Evolutionary conservation across 2,329 filamentous ascomycete species (phyloP), one percentile per base, ranked within the genome.

Genomic region (Fusarium siculi): DNA sequence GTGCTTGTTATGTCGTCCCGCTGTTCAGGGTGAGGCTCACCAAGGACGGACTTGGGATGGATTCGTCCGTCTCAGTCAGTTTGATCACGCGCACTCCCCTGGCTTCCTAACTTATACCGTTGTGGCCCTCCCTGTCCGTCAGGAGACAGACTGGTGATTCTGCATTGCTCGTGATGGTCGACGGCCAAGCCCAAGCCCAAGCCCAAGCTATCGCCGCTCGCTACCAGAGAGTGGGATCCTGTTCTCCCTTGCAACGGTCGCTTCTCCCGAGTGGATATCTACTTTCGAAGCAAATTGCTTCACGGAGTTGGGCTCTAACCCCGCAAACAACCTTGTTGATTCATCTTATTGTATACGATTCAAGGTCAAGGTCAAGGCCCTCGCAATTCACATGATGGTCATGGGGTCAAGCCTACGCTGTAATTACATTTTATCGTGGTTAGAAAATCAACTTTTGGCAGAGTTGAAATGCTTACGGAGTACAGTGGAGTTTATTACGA

Each of bases 291-390:
- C 54, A 73, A 68, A 73, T 73, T 73, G 50, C 71, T 62, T 52
- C 34, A 50, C 25, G 53, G 56, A 52, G 46, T 67, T 73, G 54
- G 70, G 66, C 30, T 61, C 57, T 23, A 70, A 73, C 56, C 70
- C 70, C 70, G 62, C 66, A 73, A 71, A 63, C 34, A 74, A 73
- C 69, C 66, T 55, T 44, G 66, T 47, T 52, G 30, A 39, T 71
- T 73, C 66, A 71, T 73, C 66, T 67, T 60, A 58, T 56, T 54
- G 47, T 52, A 50, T 73, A 59, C 44, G 56, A 62, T 47, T 42
- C 60, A 59, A 57, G 47, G 46, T 43, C 61, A 70, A 52, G 70
- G 66, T 34, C 66, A 70, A 56, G 70, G 61, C 57, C 61, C 66
- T 53, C 34, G 39, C 25, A 63, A 44, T 58, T 66, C 49, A 46